phyloP scores from a whole-genome alignment of 768 basidiomycete species.

The Pleurotus tuber-regium region DNA sequence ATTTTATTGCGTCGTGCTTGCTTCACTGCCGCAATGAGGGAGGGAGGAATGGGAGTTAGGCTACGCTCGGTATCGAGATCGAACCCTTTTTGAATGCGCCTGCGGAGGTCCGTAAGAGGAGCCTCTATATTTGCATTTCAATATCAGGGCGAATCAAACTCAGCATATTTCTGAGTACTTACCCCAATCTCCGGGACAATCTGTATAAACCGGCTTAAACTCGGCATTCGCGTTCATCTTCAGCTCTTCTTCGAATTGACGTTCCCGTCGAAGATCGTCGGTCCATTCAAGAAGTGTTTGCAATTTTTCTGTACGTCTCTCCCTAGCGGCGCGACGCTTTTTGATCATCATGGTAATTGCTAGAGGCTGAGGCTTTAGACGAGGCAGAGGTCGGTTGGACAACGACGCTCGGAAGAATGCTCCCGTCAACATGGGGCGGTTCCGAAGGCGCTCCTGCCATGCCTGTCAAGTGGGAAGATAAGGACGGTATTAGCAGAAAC shows the following conservation, averaged over 20 bases:
- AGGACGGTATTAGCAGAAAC: too few relatives aligned
- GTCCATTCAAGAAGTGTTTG: slow-evolving; percentile 27
- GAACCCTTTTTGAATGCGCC: slow-evolving; percentile 2
- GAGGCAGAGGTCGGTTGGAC: slow-evolving; percentile 71
- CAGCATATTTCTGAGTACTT: slow-evolving; percentile 17
- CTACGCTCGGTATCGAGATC: slow-evolving; percentile 40
- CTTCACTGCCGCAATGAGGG: slow-evolving; percentile 46
- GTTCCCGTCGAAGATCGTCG: slow-evolving; percentile 32
- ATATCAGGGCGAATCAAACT: neutral
- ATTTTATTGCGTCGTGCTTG: slow-evolving; percentile 60
- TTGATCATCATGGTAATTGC: slow-evolving; percentile 71
- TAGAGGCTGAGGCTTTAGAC: slow-evolving; percentile 75
- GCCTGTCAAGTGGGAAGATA: slow-evolving; percentile 34
- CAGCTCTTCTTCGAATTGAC: slow-evolving; percentile 32
- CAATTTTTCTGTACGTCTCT: slow-evolving; percentile 39
- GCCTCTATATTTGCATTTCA: neutral
- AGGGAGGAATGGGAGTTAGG: slow-evolving; percentile 40
- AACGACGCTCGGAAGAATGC: slow-evolving; percentile 61
- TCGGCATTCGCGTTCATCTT: slow-evolving; percentile 4
- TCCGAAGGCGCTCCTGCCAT: slow-evolving; percentile 51
- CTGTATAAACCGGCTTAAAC: slow-evolving; percentile 20
- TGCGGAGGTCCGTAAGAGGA: neutral
- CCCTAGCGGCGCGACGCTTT: slow-evolving; percentile 34
- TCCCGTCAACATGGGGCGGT: slow-evolving; percentile 71
- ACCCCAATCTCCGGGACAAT: slow-evolving; percentile 36